Percentiles rank a stretch among this genome's conserved stretches.
phyloP scores from a whole-genome alignment of 2,329 filamentous ascomycete genomes.

The Venturia oleaginea region DNA sequence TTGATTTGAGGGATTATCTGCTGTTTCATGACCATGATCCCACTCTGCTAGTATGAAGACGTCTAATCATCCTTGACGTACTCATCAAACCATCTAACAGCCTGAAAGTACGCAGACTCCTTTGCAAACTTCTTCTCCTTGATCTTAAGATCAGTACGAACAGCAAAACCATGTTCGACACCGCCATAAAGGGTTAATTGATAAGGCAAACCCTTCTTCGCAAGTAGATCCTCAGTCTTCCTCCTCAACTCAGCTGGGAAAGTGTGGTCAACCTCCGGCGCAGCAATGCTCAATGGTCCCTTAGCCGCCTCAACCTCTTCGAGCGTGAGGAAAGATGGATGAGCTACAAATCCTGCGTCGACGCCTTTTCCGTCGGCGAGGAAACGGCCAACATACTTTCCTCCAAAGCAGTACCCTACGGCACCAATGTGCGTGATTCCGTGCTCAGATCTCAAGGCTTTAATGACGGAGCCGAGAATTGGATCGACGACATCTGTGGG shows the following conservation, averaged over 20 bases:
- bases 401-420: constrained; percentile 69
- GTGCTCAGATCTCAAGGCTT: constrained; percentile 27
- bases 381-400: constrained; percentile 63
- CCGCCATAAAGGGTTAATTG: constrained; percentile 25
- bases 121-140: constrained; percentile 26
- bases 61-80: neutral
- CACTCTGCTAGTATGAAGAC: neutral
- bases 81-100: constrained; percentile 26
- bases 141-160: constrained; percentile 23
- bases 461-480: constrained; percentile 44
- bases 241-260: constrained; percentile 18
- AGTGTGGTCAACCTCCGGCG: constrained; percentile 27
- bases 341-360: constrained; percentile 58
- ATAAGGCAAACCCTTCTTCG: constrained; percentile 23
- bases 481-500: constrained; percentile 35
- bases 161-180: constrained; percentile 27
- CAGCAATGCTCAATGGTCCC: constrained; percentile 61
- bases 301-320: constrained; percentile 57
- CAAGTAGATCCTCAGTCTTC: constrained; percentile 22
- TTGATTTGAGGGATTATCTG: no score
- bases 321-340: constrained; percentile 59
- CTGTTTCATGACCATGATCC: no score
- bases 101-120: constrained; percentile 26
- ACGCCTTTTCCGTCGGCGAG: constrained; percentile 42
- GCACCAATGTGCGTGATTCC: constrained; percentile 50